Evolutionary conservation across 2,329 filamentous ascomycete genomes (phyloP).

Genomic region (Ophiostoma tasmaniense): DNA sequence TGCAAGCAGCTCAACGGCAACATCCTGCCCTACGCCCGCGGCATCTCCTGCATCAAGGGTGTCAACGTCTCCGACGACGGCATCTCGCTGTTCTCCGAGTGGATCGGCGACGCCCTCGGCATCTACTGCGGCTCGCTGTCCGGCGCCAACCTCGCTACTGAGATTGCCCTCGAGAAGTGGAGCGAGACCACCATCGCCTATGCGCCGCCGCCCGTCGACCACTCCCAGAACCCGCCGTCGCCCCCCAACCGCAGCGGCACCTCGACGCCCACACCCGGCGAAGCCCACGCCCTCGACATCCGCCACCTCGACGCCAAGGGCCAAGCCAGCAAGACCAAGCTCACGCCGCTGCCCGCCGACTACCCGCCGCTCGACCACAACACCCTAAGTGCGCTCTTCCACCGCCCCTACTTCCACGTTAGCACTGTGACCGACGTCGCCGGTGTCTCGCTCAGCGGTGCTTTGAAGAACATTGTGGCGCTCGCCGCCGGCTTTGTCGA

Average conservation of each 20-base stretch:
- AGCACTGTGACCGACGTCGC: constrained; percentile 92
- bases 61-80: constrained; percentile 84
- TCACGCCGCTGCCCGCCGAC: constrained; percentile 68
- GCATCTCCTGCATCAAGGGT: constrained; percentile 96
- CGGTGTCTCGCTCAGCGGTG: constrained; percentile 87
- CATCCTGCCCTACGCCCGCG: constrained; percentile 83
- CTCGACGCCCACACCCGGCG: constrained; percentile 8
- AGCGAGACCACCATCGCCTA: constrained; percentile 96
- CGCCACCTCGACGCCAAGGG: constrained; percentile 52
- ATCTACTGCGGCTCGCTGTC: constrained; percentile 97
- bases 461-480: constrained; percentile 94
- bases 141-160: constrained; percentile 90
- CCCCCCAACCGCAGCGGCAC: constrained; percentile 31
- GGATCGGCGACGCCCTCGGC: constrained; percentile 79
- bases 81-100: constrained; percentile 86
- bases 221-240: constrained; percentile 60
- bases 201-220: constrained; percentile 79
- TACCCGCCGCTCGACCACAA: constrained; percentile 82
- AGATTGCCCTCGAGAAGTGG: constrained; percentile 89
- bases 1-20: constrained; percentile 79
- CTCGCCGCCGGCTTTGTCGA: constrained; percentile 92
- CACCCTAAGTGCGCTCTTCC: constrained; percentile 78
- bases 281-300: constrained; percentile 30
- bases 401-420: constrained; percentile 95
- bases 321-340: constrained; percentile 55